Base-by-base conservation (phyloP, 192 early-diverging fungal species). In the Diversispora epigaea region DNA sequence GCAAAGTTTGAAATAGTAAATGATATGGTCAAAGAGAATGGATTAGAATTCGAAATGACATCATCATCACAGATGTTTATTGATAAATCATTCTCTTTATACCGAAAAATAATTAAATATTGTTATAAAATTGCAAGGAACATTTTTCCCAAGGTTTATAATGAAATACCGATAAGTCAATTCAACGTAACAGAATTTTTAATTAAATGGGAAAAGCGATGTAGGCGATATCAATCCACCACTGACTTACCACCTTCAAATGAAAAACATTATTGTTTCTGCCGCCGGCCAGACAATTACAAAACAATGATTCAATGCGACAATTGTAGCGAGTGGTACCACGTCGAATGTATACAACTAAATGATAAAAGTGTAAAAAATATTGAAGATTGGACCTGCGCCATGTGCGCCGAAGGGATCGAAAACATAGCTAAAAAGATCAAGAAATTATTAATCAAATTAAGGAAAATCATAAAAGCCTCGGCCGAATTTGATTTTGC, bases 221-320 rank as follows among this genome's bases (percentile, higher is more conserved):
- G 14, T 4, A 54, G 50, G 50, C 2, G 50, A 17, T 54, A 4
- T 11, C 50, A 4, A 11, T 54, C 50, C 14, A 54, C 50, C 12
- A 54, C 50, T 0, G 66, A 68, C 0, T 7, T 39, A 12, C 70
- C 21, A 1, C 22, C 14, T 2, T 11, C 17, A 0, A 52, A 68
- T 22, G 46, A 41, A 21, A 52, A 21, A 54, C 55, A 77, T 43
- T 90, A 87, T 69, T 93, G 92, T 68, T 73, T 91, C 19, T 93
- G 92, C 39, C 78, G 88, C 58, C 77, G 78, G 21, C 75, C 85
- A 3, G 91, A 92, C 52, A 72, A 78, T 46, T 90, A 87, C 2
- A 77, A n/a, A 9, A 67, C 87, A 76, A 92, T 92, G 91, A 84
- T 91, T 9, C 84, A 89, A 69, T 92, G 91, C 70, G 87, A 88